A percentile compares a stretch with the other conserved stretches of the same genome.
Conservation (phyloP, 768 basidiomycete species). For the Paxillus rubicundulus region DNA sequence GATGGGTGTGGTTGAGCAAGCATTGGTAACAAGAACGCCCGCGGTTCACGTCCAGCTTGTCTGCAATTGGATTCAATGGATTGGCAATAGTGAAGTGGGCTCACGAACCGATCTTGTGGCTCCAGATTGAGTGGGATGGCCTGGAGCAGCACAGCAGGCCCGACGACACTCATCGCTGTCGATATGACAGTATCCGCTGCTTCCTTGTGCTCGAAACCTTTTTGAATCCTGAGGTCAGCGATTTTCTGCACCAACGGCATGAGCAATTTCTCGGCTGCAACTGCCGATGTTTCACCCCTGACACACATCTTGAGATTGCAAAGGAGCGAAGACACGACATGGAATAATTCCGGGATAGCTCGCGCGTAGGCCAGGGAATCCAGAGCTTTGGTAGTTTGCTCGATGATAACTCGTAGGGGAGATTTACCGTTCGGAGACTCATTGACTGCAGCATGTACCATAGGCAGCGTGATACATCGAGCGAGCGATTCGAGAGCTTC, state of each 20-base stretch:
- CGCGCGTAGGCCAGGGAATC: slow-evolving; percentile 71
- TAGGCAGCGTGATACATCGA: slow-evolving; percentile 66
- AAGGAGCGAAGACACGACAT: slow-evolving; percentile 68
- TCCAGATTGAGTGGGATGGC: slow-evolving; percentile 85
- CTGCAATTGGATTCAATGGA: slow-evolving; percentile 36
- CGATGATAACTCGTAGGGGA: slow-evolving; percentile 59
- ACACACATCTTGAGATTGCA: slow-evolving; percentile 53
- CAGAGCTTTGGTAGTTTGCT: slow-evolving; percentile 63
- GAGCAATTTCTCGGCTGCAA: slow-evolving; percentile 70
- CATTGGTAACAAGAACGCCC: slow-evolving; percentile 89
- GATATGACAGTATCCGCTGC: slow-evolving; percentile 77
- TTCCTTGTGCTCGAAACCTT: slow-evolving; percentile 89
- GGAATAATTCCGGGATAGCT: slow-evolving; percentile 78
- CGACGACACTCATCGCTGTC: slow-evolving; percentile 79
- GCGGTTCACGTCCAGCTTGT: slow-evolving; percentile 72
- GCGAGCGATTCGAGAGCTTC: slow-evolving; percentile 61
- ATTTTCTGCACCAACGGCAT: slow-evolving; percentile 67
- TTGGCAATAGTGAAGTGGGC: not conserved
- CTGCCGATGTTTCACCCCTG: slow-evolving; percentile 38
- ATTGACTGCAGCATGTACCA: slow-evolving; percentile 51
- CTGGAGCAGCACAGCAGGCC: slow-evolving; percentile 74
- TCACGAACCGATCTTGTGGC: slow-evolving; percentile 67
- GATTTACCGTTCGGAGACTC: slow-evolving; percentile 49
- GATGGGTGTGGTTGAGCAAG: slow-evolving; percentile 79
- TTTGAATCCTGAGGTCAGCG: slow-evolving; percentile 70